Evolutionary conservation across 371 early-diverging fungal genomes (phyloP), one percentile per base, ranked within the genome.

Genomic region (Mucor circinelloides): DNA sequence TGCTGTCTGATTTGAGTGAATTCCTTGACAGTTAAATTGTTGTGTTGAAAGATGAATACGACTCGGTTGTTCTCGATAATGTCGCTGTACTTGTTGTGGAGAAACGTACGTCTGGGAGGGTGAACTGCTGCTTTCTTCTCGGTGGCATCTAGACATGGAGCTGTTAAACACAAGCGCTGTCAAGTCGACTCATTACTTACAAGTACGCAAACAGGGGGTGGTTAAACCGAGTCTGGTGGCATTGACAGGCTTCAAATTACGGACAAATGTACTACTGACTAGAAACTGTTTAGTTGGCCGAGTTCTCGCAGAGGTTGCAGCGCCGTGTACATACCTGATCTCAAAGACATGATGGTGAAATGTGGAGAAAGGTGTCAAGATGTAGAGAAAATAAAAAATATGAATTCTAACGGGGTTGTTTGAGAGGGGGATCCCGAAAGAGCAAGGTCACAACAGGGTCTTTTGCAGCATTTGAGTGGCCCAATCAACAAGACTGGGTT

Each of bases 41-140:
- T 90, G 79, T 89, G 88, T 69, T 90, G 90, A 50, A 86, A 83
- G 59, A 90, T 77, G 64, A 90, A 79, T 60, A 89, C 68, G 64
- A 83, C 79, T 25, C 88, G 79, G 73, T 88, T 88, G 54, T 81
- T 70, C 28, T 78, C 66, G 32, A 89, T 60, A 36, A 86, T 70
- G 7, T 79, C 66, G 31, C 74, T 62, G 68, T 89, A 89, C 64
- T 82, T 71, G 46, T 86, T 73, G 63, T 85, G 78, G 27, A 87
- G 76, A 57, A 80, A 89, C 2, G 75, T 74, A 62, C 84, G 84
- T 44, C 80, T 72, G 23, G 84, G 84, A 61, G 81, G 81, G 34
- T 81, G 80, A 23, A 72, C 70, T 2, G 66, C 19, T 28, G 42
- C 25, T 46, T 71, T 70, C 28, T 71, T 72, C 17, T 58, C 64